These are phyloP conservation scores for Isatis tinctoria DNA, from an alignment of 345 rosid species.

Conservation along the genomic window DNA sequence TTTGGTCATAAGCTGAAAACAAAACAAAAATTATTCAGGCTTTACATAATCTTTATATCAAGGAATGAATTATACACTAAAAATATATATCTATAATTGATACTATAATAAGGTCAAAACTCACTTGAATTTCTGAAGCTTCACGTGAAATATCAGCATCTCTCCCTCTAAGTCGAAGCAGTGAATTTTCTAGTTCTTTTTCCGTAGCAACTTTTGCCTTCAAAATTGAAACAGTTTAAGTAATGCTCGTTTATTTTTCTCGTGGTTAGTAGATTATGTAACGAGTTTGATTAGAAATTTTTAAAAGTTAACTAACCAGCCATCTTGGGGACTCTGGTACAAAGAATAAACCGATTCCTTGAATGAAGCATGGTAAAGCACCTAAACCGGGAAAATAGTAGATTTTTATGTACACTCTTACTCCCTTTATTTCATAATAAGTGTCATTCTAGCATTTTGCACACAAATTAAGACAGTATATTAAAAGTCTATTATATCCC, in stretches of 20 bases:
- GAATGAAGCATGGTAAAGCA: constrained; percentile 35
- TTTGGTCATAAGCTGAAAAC: constrained; percentile 34
- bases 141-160: constrained; percentile 49
- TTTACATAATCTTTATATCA: not conserved
- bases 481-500: too few species aligned
- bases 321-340: constrained; percentile 67
- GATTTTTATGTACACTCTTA: not conserved
- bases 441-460: too few species aligned
- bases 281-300: not conserved
- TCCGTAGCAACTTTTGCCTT: constrained; percentile 48
- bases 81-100: not conserved
- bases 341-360: constrained; percentile 38
- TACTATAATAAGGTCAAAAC: not conserved
- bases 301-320: constrained; percentile 32
- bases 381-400: constrained; percentile 22
- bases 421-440: too few species aligned
- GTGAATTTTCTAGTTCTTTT: constrained; percentile 44
- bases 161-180: constrained; percentile 49
- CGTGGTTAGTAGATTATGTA: not conserved
- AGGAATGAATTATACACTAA: not conserved
- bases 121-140: constrained; percentile 49
- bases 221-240: not conserved
- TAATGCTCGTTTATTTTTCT: not conserved
- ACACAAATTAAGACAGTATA: too few species aligned
- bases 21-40: not conserved